These are phyloP conservation scores for Botryotinia narcissicola DNA, from an alignment of 2,329 filamentous ascomycete genomes.

Conservation along the genomic window DNA sequence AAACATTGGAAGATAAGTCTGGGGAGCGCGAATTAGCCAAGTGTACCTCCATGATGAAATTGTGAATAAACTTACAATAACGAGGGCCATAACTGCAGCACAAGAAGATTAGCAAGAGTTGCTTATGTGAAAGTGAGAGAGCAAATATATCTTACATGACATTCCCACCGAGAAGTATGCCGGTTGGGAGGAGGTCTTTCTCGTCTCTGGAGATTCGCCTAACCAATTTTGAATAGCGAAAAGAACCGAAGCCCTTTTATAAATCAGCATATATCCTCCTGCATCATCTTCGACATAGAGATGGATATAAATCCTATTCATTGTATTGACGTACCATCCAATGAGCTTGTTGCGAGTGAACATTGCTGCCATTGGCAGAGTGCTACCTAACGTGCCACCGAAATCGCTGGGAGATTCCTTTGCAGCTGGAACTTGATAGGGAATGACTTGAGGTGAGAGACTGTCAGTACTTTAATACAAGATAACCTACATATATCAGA, in stretches of 20 bases:
- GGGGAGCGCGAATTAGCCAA: constrained; percentile 1
- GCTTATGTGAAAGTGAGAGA: not conserved
- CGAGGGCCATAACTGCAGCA: constrained; percentile 36
- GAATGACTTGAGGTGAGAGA: constrained; percentile 67
- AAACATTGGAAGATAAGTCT: constrained; percentile 65
- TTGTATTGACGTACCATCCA: constrained; percentile 52
- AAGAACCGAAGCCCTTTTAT: constrained; percentile 64
- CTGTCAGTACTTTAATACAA: not conserved
- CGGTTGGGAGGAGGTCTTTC: constrained; percentile 65
- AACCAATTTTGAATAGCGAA: constrained; percentile 76
- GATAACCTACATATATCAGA: not conserved
- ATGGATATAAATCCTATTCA: not conserved
- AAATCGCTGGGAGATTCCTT: constrained; percentile 66
- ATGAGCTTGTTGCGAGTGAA: constrained; percentile 86
- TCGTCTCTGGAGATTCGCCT: constrained; percentile 66
- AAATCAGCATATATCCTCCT: constrained; percentile 20
- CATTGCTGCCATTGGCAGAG: constrained; percentile 93
- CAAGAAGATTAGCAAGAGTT: constrained; percentile 2
- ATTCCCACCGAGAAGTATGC: constrained; percentile 74
- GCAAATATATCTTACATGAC: constrained; percentile 53
- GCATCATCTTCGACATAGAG: not conserved
- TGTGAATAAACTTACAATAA: constrained; percentile 43
- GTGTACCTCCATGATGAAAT: not conserved
- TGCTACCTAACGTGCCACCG: constrained; percentile 68
- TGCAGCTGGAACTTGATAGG: constrained; percentile 74